Base-by-base conservation (phyloP, 2,329 filamentous ascomycete genomes). In the Aureobasidium sp. region DNA sequence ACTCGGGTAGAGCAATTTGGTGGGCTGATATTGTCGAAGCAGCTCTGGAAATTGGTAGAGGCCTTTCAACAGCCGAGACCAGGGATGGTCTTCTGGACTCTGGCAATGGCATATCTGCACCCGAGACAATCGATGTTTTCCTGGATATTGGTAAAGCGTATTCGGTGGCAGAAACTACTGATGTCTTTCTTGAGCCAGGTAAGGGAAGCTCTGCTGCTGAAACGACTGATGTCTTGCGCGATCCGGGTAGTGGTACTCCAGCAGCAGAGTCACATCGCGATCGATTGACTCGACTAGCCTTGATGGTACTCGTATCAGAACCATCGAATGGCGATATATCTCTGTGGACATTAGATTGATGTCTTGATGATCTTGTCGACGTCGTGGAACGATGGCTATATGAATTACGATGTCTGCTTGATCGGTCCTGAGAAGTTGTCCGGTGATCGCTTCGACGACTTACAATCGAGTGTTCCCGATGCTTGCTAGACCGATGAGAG, bases 261-360 rank as follows among this genome's bases (percentile, higher is more conserved):
- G 34, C 36, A 7, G 44, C 46, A 34, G 57, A 61, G n/a, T 53
- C 12, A 42, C n/a, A 39, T 8, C 37, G 37, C 6, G 17, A 59
- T 3, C 44, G 23, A 15, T 59, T 48, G 23, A 29, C 12, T 7
- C 29, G 48, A 10, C 59, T 55, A 3, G 60, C 48, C 62, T 71
- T 71, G 64, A 70, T 66, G n/a, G 68, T 71, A 63, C 66, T 69
- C 12, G 66, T 68, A 1, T 68, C 68, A 12, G 69, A 70, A 10
- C 66, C 60, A n/a, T 64, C 59, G 7, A 63, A 63, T 15, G 64
- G 36, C 8, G 60, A 62, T 10, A 2, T 4, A 23, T 56, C 60
- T 42, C 60, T 53, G 50, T 57, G 39, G 3, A 15, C 17, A 39
- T n/a, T 39, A 32, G 48, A 41, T n/a, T n/a, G 36, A 37, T 52